Conservation (phyloP, 768 basidiomycete genomes). For the Candolleomyces aberdarensis region DNA sequence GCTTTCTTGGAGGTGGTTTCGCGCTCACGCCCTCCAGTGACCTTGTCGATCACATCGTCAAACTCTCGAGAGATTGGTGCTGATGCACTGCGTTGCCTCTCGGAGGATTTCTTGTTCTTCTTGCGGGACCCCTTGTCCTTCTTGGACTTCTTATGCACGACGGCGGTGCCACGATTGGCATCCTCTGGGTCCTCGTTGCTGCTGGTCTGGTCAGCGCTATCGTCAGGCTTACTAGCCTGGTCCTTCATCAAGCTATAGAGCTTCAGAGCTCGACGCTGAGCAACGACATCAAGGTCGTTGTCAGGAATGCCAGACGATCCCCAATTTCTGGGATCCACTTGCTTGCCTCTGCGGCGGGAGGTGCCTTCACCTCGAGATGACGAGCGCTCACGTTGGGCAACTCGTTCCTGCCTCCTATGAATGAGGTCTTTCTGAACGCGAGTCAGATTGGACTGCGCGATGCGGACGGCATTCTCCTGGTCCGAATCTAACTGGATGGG, state of each 20-base stretch:
- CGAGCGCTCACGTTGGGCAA: not conserved
- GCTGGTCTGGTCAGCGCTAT: not conserved
- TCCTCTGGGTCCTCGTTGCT: not conserved
- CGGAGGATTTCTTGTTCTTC: not conserved
- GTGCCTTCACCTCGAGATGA: constrained; percentile 6
- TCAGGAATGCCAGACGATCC: not conserved
- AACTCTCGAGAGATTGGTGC: not conserved
- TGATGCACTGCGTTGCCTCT: not conserved
- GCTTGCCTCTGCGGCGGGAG: constrained; percentile 11
- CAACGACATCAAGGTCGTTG: not conserved
- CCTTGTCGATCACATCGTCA: not conserved
- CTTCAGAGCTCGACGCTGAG: not conserved
- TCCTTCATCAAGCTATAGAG: not conserved
- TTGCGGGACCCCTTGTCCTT: not conserved
- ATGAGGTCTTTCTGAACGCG: not conserved
- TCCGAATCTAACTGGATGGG: not conserved
- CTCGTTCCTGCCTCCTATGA: not conserved
- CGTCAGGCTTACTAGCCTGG: not conserved
- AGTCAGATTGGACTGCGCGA: not conserved
- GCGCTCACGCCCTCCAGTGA: not conserved
- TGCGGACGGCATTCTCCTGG: not conserved
- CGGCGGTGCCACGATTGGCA: not conserved
- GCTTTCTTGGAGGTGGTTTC: not conserved
- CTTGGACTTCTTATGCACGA: not conserved
- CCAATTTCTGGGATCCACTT: constrained; percentile 13